These are phyloP conservation scores for Haplographium delicatum DNA, from an alignment of 495 filamentous ascomycete genomes.

Conservation along the genomic window DNA sequence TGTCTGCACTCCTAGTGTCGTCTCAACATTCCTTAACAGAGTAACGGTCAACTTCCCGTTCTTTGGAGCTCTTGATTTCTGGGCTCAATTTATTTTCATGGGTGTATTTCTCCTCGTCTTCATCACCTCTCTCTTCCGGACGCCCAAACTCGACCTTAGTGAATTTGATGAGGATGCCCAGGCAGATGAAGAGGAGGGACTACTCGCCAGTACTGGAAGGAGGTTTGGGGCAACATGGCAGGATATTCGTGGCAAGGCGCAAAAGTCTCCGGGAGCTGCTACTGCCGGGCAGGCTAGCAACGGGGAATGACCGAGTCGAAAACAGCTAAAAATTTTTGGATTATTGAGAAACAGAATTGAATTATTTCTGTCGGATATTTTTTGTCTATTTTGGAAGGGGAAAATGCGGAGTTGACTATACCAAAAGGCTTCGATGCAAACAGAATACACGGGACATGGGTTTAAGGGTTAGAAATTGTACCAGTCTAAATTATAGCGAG, in stretches of 20 bases:
- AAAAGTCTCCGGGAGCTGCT: conserved; percentile 20
- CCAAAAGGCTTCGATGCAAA: no score
- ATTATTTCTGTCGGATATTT: no score
- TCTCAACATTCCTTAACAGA: conserved; percentile 87
- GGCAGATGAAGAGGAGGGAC: conserved; percentile 90
- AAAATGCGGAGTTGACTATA: no score
- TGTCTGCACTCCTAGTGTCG: conserved; percentile 86
- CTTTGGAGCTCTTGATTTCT: conserved; percentile 90
- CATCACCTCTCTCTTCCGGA: conserved; percentile 67
- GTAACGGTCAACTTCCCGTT: conserved; percentile 94
- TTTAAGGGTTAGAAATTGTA: no score
- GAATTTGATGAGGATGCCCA: conserved; percentile 84
- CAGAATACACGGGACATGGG: no score
- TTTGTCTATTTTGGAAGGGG: no score
- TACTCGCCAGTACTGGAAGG: conserved; percentile 75
- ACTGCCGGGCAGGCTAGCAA: no score
- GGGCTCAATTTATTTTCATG: conserved; percentile 90
- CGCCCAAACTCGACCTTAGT: conserved; percentile 67
- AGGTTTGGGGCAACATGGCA: conserved; percentile 82
- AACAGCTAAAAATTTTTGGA: no score
- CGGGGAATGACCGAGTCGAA: no score
- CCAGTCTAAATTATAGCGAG: no score
- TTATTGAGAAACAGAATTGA: no score
- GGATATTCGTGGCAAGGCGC: conserved; percentile 61
- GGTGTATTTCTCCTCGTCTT: conserved; percentile 77